These are phyloP conservation scores for Aspergillus bridgeri DNA, from an alignment of 495 filamentous ascomycete genomes.

Conservation along the genomic window DNA sequence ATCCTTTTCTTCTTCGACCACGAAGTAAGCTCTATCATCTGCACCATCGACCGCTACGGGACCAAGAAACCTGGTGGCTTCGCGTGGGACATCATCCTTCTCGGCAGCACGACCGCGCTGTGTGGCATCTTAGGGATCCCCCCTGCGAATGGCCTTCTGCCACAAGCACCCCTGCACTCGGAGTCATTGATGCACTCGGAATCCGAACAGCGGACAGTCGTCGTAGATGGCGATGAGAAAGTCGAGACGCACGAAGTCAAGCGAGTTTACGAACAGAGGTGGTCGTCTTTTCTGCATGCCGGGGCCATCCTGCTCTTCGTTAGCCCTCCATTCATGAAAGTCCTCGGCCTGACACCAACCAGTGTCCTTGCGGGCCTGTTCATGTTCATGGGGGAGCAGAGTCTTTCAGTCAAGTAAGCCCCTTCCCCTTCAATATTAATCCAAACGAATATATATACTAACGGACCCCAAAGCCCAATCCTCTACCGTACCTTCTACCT, in stretches of 20 bases:
- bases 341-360: slow-evolving; percentile 65
- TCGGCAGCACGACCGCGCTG: slow-evolving; percentile 65
- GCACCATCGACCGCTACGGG: slow-evolving; percentile 65
- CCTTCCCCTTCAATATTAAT: background rate
- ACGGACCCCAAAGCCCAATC: slow-evolving; percentile 45
- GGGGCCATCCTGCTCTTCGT: slow-evolving; percentile 59
- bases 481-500: slow-evolving; percentile 61
- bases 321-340: slow-evolving; percentile 64
- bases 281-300: slow-evolving; percentile 63
- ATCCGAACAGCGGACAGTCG: slow-evolving; percentile 34
- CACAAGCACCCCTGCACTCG: slow-evolving; percentile 67
- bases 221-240: slow-evolving; percentile 40
- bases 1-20: slow-evolving; percentile 73
- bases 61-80: slow-evolving; percentile 64
- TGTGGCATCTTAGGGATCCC: slow-evolving; percentile 70
- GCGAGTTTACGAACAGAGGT: slow-evolving; percentile 67
- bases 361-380: slow-evolving; percentile 67
- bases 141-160: slow-evolving; percentile 65
- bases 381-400: slow-evolving; percentile 73
- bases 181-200: slow-evolving; percentile 61
- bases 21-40: slow-evolving; percentile 73
- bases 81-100: slow-evolving; percentile 65
- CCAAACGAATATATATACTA: background rate
- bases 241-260: slow-evolving; percentile 36
- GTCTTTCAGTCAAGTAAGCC: slow-evolving; percentile 58